These are phyloP conservation scores for Pythium chondricola DNA, from an alignment of 352 stramenopile genomes.

Conservation along the genomic window DNA sequence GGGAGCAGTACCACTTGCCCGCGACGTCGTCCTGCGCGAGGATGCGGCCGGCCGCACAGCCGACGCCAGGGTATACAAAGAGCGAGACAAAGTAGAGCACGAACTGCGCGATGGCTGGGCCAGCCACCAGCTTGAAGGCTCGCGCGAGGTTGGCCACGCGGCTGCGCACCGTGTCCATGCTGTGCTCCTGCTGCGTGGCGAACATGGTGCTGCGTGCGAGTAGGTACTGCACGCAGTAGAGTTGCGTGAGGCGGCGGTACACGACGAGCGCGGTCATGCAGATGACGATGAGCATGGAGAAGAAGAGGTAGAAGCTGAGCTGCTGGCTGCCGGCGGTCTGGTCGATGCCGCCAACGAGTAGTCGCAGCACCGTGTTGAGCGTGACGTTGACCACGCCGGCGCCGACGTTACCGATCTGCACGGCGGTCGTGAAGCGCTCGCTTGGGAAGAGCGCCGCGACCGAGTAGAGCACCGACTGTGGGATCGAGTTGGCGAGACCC, in stretches of 20 bases:
- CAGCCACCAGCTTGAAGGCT: slow-evolving; percentile 41
- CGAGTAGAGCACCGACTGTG: slow-evolving; percentile 55
- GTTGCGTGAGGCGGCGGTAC: slow-evolving; percentile 27
- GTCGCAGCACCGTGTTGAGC: slow-evolving; percentile 38
- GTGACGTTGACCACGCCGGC: slow-evolving; percentile 54
- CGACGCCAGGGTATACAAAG: slow-evolving; percentile 42
- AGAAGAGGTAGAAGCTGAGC: slow-evolving; percentile 57
- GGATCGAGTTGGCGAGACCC: slow-evolving; percentile 47
- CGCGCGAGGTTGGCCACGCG: slow-evolving; percentile 35
- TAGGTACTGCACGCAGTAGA: slow-evolving; percentile 45
- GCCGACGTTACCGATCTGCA: slow-evolving; percentile 57
- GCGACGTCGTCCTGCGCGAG: slow-evolving; percentile 5
- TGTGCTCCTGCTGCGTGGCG: slow-evolving; percentile 20
- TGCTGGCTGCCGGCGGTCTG: slow-evolving; percentile 28
- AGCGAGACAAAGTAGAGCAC: slow-evolving; percentile 58
- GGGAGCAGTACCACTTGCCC: slow-evolving; percentile 44
- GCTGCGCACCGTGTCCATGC: slow-evolving; percentile 12
- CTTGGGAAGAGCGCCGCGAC: slow-evolving; percentile 52
- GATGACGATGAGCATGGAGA: slow-evolving; percentile 47
- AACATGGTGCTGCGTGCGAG: slow-evolving; percentile 37
- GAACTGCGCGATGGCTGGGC: slow-evolving; percentile 44
- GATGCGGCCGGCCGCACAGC: slow-evolving; percentile 26
- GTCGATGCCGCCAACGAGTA: slow-evolving; percentile 35
- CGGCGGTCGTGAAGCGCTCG: slow-evolving; percentile 54
- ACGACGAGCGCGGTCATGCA: slow-evolving; percentile 35